Percentiles rank a stretch among this genome's conserved stretches.
These are phyloP conservation scores for Podospora tetraspora DNA, from an alignment of 495 filamentous ascomycete genomes.

Conservation along the genomic window DNA sequence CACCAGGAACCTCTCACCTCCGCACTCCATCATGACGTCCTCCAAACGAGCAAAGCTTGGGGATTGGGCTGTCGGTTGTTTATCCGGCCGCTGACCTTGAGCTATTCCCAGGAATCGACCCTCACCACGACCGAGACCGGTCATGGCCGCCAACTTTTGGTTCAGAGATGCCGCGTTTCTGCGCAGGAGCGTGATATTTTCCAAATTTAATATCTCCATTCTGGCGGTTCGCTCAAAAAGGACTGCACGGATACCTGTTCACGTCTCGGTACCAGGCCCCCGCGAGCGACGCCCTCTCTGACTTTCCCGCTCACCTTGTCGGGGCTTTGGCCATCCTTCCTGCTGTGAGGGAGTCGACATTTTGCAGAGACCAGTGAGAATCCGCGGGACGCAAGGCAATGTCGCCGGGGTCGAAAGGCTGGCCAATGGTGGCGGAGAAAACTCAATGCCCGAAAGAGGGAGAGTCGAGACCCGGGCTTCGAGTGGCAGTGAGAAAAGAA, in stretches of 20 bases:
- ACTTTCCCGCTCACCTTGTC: neutral
- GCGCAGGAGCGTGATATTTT: neutral
- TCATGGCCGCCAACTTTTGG: neutral
- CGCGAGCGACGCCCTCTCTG: neutral
- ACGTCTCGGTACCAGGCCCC: neutral
- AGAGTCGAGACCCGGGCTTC: neutral
- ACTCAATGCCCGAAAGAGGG: neutral
- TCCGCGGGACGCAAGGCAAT: neutral
- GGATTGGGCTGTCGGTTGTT: neutral
- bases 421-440: neutral
- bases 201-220: conserved; percentile 7
- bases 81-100: neutral
- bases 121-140: neutral
- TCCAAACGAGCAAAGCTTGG: neutral
- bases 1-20: neutral
- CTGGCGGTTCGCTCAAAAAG: neutral
- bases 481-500: neutral
- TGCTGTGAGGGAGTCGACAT: neutral
- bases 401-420: conserved; percentile 4
- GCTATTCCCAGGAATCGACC: conserved; percentile 1
- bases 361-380: conserved; percentile 8
- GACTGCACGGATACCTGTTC: neutral
- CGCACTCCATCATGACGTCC: conserved; percentile 9
- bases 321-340: neutral
- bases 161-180: conserved; percentile 7